Evolutionary conservation across 768 basidiomycete species (phyloP).

Genomic region (Termitomyces eurrhizus): DNA sequence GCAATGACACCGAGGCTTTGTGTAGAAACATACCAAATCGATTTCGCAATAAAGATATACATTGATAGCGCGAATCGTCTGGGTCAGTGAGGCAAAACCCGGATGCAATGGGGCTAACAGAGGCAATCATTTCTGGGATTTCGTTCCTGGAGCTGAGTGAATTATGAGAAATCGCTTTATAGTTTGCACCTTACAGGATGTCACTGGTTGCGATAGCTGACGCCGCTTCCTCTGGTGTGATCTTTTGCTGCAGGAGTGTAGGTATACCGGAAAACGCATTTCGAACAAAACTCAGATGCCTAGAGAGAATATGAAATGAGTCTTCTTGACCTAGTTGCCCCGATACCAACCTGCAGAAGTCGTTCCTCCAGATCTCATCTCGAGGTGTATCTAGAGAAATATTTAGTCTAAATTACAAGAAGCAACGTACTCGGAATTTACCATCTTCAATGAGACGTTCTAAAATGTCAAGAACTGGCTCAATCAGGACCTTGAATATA

Average conservation of each 20-base stretch:
- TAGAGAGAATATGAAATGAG: conserved; percentile 18
- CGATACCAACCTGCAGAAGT: conserved; percentile 68
- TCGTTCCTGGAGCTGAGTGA: conserved; percentile 41
- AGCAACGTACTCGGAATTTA: conserved; percentile 22
- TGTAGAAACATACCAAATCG: conserved; percentile 72
- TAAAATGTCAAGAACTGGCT: conserved; percentile 55
- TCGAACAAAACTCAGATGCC: conserved; percentile 68
- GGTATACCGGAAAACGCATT: conserved; percentile 75
- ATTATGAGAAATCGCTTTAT: background rate
- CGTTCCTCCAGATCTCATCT: conserved; percentile 73
- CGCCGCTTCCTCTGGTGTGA: conserved; percentile 44
- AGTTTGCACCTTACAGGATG: conserved; percentile 49
- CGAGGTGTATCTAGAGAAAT: conserved; percentile 35
- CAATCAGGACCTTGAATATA: conserved; percentile 63
- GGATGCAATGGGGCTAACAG: conserved; percentile 54
- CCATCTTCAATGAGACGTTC: conserved; percentile 54
- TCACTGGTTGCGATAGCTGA: conserved; percentile 51
- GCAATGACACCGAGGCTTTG: conserved; percentile 60
- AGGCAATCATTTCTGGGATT: conserved; percentile 73
- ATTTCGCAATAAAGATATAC: conserved; percentile 49
- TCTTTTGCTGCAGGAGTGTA: conserved; percentile 53
- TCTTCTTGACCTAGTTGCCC: background rate
- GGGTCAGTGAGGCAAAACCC: conserved; percentile 68
- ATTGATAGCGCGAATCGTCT: conserved; percentile 59
- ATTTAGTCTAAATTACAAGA: background rate